Conservation (phyloP, 257 asterid species). For the Nicotiana noctiflora region DNA sequence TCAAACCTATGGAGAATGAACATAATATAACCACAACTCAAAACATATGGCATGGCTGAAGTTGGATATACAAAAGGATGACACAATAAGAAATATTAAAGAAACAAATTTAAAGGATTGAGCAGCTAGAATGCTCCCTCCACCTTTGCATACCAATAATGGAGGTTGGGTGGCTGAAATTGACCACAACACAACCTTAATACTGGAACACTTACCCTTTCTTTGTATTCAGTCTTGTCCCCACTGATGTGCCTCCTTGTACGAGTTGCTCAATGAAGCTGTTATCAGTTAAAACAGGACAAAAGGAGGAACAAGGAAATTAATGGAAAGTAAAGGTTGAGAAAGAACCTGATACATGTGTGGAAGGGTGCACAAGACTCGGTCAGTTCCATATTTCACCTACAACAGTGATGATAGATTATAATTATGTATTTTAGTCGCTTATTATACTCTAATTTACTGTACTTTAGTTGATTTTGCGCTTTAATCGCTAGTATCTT, state of each 20-base stretch:
- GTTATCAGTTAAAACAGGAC: slow-evolving; percentile 21
- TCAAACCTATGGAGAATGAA: slow-evolving; percentile 45
- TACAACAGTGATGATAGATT: too few species aligned
- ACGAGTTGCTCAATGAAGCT: slow-evolving; percentile 68
- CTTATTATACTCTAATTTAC: too few species aligned
- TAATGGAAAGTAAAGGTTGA: background rate
- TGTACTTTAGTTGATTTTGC: too few species aligned
- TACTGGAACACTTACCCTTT: slow-evolving; percentile 52
- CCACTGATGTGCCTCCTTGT: slow-evolving; percentile 98
- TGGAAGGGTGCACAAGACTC: slow-evolving; percentile 82
- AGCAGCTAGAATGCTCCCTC: background rate
- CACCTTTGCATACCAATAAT: background rate
- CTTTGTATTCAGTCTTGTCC: slow-evolving; percentile 95
- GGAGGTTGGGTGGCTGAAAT: background rate
- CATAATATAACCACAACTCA: background rate
- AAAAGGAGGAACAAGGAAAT: slow-evolving; percentile 12
- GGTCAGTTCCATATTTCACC: slow-evolving; percentile 91
- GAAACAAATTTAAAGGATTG: background rate
- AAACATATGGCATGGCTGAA: background rate
- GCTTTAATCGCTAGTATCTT: too few species aligned
- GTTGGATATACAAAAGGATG: background rate
- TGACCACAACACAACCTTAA: slow-evolving; percentile 6
- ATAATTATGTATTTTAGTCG: too few species aligned
- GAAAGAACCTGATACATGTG: slow-evolving; percentile 73
- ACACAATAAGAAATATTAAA: slow-evolving; percentile 2